These are phyloP conservation scores for Colletotrichum euphorbiae DNA, from an alignment of 2,329 filamentous ascomycete species.

Conservation along the genomic window DNA sequence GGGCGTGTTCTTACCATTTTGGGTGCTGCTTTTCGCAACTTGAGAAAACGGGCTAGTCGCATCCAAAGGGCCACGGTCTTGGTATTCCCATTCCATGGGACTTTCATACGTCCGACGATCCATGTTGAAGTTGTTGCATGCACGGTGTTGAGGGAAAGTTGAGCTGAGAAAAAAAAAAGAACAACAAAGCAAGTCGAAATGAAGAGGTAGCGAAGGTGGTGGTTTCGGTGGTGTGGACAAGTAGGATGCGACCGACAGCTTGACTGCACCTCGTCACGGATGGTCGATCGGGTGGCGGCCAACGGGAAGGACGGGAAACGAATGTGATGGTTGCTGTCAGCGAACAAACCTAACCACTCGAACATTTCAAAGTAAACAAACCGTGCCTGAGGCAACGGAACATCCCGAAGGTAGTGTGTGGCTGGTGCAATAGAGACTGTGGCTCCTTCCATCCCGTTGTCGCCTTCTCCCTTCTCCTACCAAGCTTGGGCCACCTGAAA, in stretches of 20 bases:
- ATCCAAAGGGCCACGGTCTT: slow-evolving; percentile 68
- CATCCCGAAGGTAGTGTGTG: background rate
- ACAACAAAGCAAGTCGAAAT: slow-evolving; percentile 5
- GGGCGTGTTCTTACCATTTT: slow-evolving; percentile 53
- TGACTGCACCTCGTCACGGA: slow-evolving; percentile 1
- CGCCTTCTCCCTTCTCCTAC: background rate
- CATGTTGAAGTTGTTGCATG: slow-evolving; percentile 50
- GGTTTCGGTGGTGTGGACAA: slow-evolving; percentile 9
- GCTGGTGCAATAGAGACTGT: background rate
- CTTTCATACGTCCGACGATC: slow-evolving; percentile 68
- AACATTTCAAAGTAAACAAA: slow-evolving; percentile 39
- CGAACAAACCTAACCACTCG: background rate
- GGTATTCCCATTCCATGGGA: slow-evolving; percentile 76
- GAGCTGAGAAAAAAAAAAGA: background rate
- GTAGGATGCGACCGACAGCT: background rate
- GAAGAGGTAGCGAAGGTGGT: background rate
- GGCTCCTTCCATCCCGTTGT: too few species aligned
- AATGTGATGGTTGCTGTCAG: slow-evolving; percentile 7
- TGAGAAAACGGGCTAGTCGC: slow-evolving; percentile 72
- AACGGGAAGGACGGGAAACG: slow-evolving; percentile 21
- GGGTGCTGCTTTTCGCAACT: slow-evolving; percentile 54
- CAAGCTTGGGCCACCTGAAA: slow-evolving; percentile 38
- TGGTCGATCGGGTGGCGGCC: slow-evolving; percentile 13
- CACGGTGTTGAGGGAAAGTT: background rate
- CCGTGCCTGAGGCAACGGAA: slow-evolving; percentile 38